These are phyloP conservation scores for Cynara cardunculus DNA, from an alignment of 129 eudicot species.

Conservation along the genomic window DNA sequence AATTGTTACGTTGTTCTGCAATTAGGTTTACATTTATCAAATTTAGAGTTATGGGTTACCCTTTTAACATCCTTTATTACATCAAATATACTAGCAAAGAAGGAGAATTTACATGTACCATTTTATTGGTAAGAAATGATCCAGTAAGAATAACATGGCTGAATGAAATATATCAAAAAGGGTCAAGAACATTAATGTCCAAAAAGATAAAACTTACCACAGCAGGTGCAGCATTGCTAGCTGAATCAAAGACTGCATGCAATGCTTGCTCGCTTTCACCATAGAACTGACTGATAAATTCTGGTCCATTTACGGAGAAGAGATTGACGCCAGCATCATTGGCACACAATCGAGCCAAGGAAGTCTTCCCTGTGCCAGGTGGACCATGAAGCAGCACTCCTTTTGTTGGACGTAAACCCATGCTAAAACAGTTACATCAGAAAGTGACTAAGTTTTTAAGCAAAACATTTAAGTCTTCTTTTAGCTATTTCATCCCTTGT, in stretches of 20 bases:
- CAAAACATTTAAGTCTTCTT: background rate
- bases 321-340: conserved; percentile 81
- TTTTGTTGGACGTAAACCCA: conserved; percentile 88
- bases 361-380: conserved; percentile 95
- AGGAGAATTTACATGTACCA: background rate
- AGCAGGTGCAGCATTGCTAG: conserved; percentile 74
- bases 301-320: conserved; percentile 87
- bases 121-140: background rate
- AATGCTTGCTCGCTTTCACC: conserved; percentile 94
- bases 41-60: too few species aligned
- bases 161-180: background rate
- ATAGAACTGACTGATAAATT: conserved; percentile 65
- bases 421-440: conserved; percentile 41
- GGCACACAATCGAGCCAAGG: conserved; percentile 71
- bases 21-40: too few species aligned
- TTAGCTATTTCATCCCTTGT: background rate
- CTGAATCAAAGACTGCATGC: conserved; percentile 71
- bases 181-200: background rate
- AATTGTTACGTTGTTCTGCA: too few species aligned
- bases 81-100: background rate
- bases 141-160: background rate
- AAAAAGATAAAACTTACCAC: conserved; percentile 57
- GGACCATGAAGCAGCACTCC: conserved; percentile 99
- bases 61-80: too few species aligned
- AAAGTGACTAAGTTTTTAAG: background rate